These are phyloP conservation scores for Phaeoacremonium minimum DNA, from an alignment of 2,329 filamentous ascomycete species.

Conservation along the genomic window DNA sequence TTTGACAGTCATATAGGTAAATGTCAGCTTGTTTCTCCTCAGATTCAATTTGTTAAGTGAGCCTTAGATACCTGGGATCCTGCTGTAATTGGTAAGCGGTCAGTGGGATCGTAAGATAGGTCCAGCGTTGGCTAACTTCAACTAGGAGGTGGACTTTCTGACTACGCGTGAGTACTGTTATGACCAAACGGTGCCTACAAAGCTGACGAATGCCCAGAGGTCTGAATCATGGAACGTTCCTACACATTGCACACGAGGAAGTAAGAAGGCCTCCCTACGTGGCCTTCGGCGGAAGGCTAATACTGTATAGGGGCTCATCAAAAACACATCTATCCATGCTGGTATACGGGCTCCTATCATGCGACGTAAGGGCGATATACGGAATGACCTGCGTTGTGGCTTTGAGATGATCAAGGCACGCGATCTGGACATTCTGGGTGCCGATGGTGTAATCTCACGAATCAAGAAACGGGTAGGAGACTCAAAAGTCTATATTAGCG, in stretches of 20 bases:
- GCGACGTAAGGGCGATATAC: conserved; percentile 40
- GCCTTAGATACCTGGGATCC: conserved; percentile 64
- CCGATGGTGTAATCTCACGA: conserved; percentile 56
- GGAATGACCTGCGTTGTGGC: conserved; percentile 54
- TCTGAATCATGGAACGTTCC: conserved; percentile 55
- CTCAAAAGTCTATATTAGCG: conserved; percentile 62
- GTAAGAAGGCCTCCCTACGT: too few relatives aligned
- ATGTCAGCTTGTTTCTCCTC: too few relatives aligned
- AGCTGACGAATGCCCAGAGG: not conserved
- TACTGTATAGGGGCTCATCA: conserved; percentile 43
- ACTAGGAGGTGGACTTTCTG: conserved; percentile 47
- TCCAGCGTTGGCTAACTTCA: too few relatives aligned
- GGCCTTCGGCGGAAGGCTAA: too few relatives aligned
- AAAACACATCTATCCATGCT: conserved; percentile 56
- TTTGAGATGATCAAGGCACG: conserved; percentile 53
- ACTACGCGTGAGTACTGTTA: conserved; percentile 46
- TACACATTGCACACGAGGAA: conserved; percentile 60
- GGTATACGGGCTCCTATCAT: conserved; percentile 53
- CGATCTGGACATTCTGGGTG: conserved; percentile 69
- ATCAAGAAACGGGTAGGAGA: conserved; percentile 54
- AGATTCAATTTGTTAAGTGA: too few relatives aligned
- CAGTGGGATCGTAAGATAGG: too few relatives aligned
- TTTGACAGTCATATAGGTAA: conserved; percentile 60
- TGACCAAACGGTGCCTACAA: not conserved
- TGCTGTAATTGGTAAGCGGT: conserved; percentile 38